A percentile compares a stretch with the other conserved stretches of the same genome.
Evolutionary conservation across 176 grass and related monocot species (phyloP).

Genomic region (Aegilops bicornis): DNA sequence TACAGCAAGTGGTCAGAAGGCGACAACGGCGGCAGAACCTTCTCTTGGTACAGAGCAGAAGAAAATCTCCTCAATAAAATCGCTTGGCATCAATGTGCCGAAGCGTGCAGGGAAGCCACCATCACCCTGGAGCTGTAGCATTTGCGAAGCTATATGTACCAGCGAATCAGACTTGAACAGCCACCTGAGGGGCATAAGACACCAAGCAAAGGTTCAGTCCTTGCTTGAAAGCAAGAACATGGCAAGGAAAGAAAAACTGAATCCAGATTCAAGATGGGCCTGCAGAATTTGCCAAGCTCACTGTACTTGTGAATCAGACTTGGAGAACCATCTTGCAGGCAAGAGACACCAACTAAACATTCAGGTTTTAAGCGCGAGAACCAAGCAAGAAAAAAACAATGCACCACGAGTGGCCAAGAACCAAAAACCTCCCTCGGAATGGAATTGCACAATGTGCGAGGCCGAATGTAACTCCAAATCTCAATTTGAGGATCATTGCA

Average conservation of each 20-base stretch:
- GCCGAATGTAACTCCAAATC: constrained; percentile 22
- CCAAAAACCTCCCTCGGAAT: not conserved
- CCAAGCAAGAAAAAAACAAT: not conserved
- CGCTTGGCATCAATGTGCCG: not conserved
- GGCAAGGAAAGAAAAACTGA: not conserved
- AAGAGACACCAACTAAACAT: constrained; percentile 17
- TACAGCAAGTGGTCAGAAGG: not conserved
- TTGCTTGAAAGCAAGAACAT: constrained; percentile 14
- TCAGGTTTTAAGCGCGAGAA: not conserved
- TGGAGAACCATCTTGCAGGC: constrained; percentile 7
- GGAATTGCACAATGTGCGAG: constrained; percentile 1
- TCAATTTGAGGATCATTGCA: constrained; percentile 26
- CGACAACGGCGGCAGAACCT: not conserved
- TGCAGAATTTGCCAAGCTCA: constrained; percentile 15
- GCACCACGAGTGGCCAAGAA: not conserved
- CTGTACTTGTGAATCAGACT: not conserved
- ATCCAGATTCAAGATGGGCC: not conserved
- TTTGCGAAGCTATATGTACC: not conserved
- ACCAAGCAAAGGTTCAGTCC: constrained; percentile 16
- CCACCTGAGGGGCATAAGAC: constrained; percentile 26
- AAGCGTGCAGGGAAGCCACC: not conserved
- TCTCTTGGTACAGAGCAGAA: not conserved
- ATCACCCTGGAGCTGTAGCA: not conserved
- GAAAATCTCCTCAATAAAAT: not conserved
- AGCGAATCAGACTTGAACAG: not conserved